Evolutionary conservation across 2,329 filamentous ascomycete species (phyloP), one percentile per base, ranked within the genome.

Genomic region (Ophiostoma fasciatum): DNA sequence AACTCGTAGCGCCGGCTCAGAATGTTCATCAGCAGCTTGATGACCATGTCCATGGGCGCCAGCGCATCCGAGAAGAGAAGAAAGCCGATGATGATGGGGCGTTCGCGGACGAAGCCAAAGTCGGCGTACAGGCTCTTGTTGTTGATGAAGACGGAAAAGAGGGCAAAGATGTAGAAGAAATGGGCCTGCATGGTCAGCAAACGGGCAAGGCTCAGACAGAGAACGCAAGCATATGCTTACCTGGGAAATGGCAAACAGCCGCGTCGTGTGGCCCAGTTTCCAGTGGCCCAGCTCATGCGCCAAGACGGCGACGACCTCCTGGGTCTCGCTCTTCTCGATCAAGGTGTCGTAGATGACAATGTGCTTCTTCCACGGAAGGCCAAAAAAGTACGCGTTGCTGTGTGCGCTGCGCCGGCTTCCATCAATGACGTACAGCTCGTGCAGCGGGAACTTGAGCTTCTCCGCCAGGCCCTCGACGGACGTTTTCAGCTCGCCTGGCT

Each of bases 301-400:
- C 36, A 98, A 66, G 36, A 98, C 87, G 46, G 90, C 88, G 40
- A 94, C 83, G 28, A 98, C 87, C 59, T 98, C 90, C 52, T 90
- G 71, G 4, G 82, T 77, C 43, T 87, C 75, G 56, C 81, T 90
- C 72, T 96, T 94, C 60, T 94, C 88, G 44, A 98, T 85, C 44
- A 98, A 63, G 5, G 92, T 98, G 55, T 98, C 90, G 56, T 94
- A 98, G 53, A 98, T 92, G 51, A 98, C 90, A 64, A 98, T 98
- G 65, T 96, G 92, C 72, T 96, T 96, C 72, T 94, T 94, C 87
- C 88, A 98, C 28, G 90, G 90, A 38, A 98, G 72, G 42, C 90
- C 90, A 50, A 92, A 94, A 64, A 98, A 98, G 61, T 92, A 93
- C 15, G 83, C 46, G 52, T 93, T 93, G 61, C 79, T 85, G 61